A percentile compares a stretch with the other conserved stretches of the same genome.
Evolutionary conservation across 208 protist genomes (phyloP).

Genomic region (Angomonas desouzai): DNA sequence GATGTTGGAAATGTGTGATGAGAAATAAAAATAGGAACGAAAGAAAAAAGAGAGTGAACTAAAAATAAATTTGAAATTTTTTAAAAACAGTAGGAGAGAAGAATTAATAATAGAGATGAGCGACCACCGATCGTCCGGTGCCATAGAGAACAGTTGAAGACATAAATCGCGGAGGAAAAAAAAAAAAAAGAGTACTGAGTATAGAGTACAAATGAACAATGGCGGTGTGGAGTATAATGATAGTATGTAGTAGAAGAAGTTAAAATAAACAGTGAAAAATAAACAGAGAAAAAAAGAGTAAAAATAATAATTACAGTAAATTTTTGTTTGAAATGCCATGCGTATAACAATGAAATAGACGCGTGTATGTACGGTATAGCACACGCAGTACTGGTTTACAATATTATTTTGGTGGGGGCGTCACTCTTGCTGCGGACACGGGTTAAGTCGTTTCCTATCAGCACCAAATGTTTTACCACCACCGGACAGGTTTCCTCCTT

Average conservation of each 20-base stretch:
- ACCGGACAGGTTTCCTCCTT: conserved; percentile 31
- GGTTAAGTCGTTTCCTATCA: conserved; percentile 45
- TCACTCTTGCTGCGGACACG: neutral
- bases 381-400: conserved; percentile 31
- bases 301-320: neutral
- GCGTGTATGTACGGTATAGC: no score
- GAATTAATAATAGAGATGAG: conserved; percentile 4
- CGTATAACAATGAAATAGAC: no score
- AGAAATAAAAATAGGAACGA: conserved; percentile 1
- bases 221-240: neutral
- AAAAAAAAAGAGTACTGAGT: no score
- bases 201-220: conserved; percentile 2
- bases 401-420: neutral
- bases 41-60: neutral
- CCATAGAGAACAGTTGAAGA: no score
- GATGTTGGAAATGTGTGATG: neutral
- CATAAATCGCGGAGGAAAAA: no score
- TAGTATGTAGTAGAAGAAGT: neutral
- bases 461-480: conserved; percentile 37
- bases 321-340: conserved; percentile 19
- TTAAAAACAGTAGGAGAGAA: neutral
- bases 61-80: neutral
- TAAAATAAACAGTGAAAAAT: neutral
- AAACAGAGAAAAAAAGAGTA: conserved; percentile 7
- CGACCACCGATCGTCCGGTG: no score